Base-by-base conservation (phyloP, 495 filamentous ascomycete genomes). In the Aspergillus diversus region DNA sequence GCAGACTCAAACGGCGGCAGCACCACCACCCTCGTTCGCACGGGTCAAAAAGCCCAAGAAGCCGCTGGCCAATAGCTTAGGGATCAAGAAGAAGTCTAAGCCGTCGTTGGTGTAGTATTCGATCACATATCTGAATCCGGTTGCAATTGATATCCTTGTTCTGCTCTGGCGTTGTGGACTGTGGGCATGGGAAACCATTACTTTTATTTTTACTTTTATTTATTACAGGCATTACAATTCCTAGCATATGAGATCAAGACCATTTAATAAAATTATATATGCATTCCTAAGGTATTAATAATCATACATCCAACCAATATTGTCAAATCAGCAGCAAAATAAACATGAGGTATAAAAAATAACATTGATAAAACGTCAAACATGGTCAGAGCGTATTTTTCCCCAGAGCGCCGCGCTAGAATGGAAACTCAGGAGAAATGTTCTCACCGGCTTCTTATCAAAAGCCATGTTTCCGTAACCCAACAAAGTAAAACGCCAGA, bases 21-120 rank as follows among this genome's bases (percentile, higher is more conserved):
- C 83, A 59, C 83, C 88, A 15, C 78, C 87, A n/a, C 86, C 90
- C 12, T 86, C 81, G 4, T 96, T 97, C 73, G 90, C 90, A 69
- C 80, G 89, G 60, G 84, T 87, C 32, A 86, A 90, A 63, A 96
- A 93, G 81, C 88, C 90, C 73, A 97, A 94, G 75, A 94, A 93
- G 80, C 86, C 90, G 58, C 80, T 88, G 55, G 73, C 81, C 9
- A 88, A 87, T 34, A 75, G 86, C 33, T 70, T 97, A 63, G 93
- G 93, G 1, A 97, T 97, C 70, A 98, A 97, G 83, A 96, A 93
- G 84, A 96, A 96, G 80, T 56, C 59, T 5, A 70, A 70, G 68
- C 78, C 85, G 17, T 73, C 80, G 7, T 60, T 84, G 61, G 74
- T 83, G 8, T 83, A 63, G 73, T 52, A 61, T 60, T 55, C 39